phyloP scores from a whole-genome alignment of 2,329 filamentous ascomycete species.

The Epichloe festucae region DNA sequence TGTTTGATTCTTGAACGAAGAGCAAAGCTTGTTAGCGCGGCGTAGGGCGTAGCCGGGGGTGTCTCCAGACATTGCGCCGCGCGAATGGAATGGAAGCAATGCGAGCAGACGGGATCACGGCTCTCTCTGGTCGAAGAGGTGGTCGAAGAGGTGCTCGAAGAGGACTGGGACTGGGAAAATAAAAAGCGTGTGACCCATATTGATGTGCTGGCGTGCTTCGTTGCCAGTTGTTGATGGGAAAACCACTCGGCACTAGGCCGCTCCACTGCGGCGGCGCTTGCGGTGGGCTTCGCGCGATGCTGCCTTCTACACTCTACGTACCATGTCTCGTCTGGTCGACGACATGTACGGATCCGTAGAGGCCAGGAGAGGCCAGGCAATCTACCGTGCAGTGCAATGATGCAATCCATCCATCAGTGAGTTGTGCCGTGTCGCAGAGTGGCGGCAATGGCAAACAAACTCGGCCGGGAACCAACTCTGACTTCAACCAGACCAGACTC shows the following conservation, averaged over 20 bases:
- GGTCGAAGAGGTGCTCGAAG: no score
- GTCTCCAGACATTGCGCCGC: constrained; percentile 26
- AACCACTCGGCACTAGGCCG: constrained; percentile 47
- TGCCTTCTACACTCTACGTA: background rate
- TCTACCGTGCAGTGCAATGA: no score
- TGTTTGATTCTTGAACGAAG: constrained; percentile 27
- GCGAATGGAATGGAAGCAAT: constrained; percentile 36
- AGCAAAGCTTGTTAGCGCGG: constrained; percentile 30
- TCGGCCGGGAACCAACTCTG: background rate
- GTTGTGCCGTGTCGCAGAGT: background rate
- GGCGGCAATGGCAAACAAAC: background rate
- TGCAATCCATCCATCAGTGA: background rate
- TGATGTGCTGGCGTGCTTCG: constrained; percentile 86
- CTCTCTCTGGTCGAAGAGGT: constrained; percentile 30
- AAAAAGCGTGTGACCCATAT: constrained; percentile 47
- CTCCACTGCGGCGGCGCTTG: constrained; percentile 46
- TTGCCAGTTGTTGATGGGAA: constrained; percentile 65
- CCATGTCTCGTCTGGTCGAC: no score
- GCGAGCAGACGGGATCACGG: constrained; percentile 20
- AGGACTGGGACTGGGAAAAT: background rate
- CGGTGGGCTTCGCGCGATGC: constrained; percentile 10
- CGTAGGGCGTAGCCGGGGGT: constrained; percentile 37
- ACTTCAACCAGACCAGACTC: background rate
- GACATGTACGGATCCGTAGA: no score
- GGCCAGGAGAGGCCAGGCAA: no score